phyloP scores from a whole-genome alignment of 2,329 filamentous ascomycete genomes.

The Venturia carpophila region DNA sequence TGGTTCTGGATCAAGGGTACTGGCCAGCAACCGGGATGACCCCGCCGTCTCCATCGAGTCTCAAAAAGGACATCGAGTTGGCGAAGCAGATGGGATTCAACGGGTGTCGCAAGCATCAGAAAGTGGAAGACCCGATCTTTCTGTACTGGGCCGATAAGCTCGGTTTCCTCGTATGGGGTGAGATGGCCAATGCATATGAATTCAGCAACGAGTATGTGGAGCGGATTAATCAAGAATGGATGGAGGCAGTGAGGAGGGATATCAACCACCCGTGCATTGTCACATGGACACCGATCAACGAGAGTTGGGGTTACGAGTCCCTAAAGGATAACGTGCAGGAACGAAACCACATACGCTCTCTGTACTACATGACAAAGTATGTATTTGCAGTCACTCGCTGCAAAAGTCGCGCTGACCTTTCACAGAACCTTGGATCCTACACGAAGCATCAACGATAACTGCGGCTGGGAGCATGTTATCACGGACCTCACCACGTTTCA shows the following conservation, averaged over 20 bases:
- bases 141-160: conserved; percentile 54
- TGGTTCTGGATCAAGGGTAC: conserved; percentile 56
- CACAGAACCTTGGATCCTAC: conserved; percentile 53
- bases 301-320: conserved; percentile 55
- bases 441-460: conserved; percentile 54
- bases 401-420: conserved; percentile 49
- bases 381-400: conserved; percentile 38
- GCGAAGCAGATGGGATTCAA: conserved; percentile 56
- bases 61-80: conserved; percentile 48
- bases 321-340: conserved; percentile 51
- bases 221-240: conserved; percentile 58
- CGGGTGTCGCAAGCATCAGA: conserved; percentile 58
- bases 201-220: conserved; percentile 52
- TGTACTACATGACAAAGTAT: conserved; percentile 59
- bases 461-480: conserved; percentile 61
- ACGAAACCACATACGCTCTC: conserved; percentile 54
- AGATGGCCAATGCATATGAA: conserved; percentile 58
- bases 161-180: conserved; percentile 56
- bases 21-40: conserved; percentile 56
- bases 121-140: conserved; percentile 54
- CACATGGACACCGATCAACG: conserved; percentile 55
- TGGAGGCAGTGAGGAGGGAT: conserved; percentile 53
- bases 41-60: conserved; percentile 41
- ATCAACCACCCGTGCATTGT: conserved; percentile 59
- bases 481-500: conserved; percentile 62